Evolutionary conservation across 352 stramenopile genomes (phyloP).

Genomic region (Pythium biforme): DNA sequence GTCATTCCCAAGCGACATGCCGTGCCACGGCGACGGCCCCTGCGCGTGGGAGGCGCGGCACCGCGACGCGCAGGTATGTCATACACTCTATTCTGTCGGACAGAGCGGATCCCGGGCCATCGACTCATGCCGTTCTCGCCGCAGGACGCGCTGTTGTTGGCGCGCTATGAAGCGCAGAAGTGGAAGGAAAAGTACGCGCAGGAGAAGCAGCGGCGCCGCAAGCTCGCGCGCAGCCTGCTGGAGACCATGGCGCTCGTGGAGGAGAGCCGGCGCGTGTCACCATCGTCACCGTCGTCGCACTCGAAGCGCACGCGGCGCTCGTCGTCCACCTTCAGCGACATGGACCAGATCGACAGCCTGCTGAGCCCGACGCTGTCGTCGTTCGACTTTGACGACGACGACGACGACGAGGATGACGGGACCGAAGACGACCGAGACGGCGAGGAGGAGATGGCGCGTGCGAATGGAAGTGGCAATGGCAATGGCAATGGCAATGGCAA

Average conservation of each 20-base stretch:
- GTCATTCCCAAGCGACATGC: conserved; percentile 17
- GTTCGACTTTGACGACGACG: conserved; percentile 83
- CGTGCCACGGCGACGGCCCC: conserved; percentile 1
- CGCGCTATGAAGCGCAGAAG: conserved; percentile 62
- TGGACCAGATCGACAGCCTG: conserved; percentile 57
- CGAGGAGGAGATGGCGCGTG: not conserved
- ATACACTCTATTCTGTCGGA: too few species aligned
- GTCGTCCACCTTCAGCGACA: conserved; percentile 47
- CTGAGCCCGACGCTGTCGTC: conserved; percentile 82
- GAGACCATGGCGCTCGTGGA: conserved; percentile 57
- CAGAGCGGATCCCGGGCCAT: not conserved
- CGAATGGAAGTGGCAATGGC: too few species aligned
- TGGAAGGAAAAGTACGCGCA: conserved; percentile 83
- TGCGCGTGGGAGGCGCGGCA: conserved; percentile 26
- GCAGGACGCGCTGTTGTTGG: conserved; percentile 63
- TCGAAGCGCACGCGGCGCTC: conserved; percentile 27
- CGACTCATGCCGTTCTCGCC: conserved; percentile 8
- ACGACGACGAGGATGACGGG: conserved; percentile 44
- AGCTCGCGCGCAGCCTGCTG: conserved; percentile 61
- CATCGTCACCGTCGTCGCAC: not conserved
- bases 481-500: too few species aligned
- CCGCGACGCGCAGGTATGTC: conserved; percentile 27
- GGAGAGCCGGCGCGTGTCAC: conserved; percentile 1
- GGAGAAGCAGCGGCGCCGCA: conserved; percentile 66
- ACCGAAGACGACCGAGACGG: not conserved